These are phyloP conservation scores for Myriosclerotinia duriaeana DNA, from an alignment of 2,329 filamentous ascomycete species.

Conservation along the genomic window DNA sequence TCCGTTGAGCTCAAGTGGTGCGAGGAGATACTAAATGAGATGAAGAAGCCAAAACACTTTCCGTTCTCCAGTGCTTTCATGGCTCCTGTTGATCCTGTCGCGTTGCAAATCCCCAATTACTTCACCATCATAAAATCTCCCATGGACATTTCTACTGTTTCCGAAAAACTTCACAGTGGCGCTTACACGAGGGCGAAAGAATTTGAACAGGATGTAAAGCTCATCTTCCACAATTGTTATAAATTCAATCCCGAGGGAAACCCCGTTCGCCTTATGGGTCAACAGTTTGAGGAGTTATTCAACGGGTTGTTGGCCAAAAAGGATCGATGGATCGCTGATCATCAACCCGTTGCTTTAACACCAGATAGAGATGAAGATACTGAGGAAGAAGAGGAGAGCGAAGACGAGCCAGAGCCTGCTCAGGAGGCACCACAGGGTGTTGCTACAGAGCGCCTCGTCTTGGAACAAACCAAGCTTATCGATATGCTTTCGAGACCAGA, in stretches of 20 bases:
- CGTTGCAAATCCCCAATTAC: constrained; percentile 89
- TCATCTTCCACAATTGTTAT: constrained; percentile 87
- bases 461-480: constrained; percentile 60
- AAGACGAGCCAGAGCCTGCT: constrained; percentile 45
- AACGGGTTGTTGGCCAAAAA: constrained; percentile 75
- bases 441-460: constrained; percentile 48
- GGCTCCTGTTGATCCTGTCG: constrained; percentile 86
- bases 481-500: constrained; percentile 53
- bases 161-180: constrained; percentile 71
- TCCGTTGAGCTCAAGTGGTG: constrained; percentile 89
- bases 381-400: constrained; percentile 60
- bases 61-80: constrained; percentile 72
- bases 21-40: constrained; percentile 74
- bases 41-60: constrained; percentile 72
- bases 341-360: constrained; percentile 65
- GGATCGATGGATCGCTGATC: constrained; percentile 73
- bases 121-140: constrained; percentile 93
- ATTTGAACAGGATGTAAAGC: constrained; percentile 77
- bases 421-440: constrained; percentile 39
- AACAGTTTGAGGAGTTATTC: constrained; percentile 73
- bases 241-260: constrained; percentile 86
- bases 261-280: constrained; percentile 69
- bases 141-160: constrained; percentile 89
- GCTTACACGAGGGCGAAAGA: constrained; percentile 82
- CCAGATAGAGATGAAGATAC: constrained; percentile 63